A percentile compares a stretch with the other conserved stretches of the same genome.
These are phyloP conservation scores for Aspergillus fumigatus DNA, from an alignment of 2,329 filamentous ascomycete genomes.

Conservation along the genomic window DNA sequence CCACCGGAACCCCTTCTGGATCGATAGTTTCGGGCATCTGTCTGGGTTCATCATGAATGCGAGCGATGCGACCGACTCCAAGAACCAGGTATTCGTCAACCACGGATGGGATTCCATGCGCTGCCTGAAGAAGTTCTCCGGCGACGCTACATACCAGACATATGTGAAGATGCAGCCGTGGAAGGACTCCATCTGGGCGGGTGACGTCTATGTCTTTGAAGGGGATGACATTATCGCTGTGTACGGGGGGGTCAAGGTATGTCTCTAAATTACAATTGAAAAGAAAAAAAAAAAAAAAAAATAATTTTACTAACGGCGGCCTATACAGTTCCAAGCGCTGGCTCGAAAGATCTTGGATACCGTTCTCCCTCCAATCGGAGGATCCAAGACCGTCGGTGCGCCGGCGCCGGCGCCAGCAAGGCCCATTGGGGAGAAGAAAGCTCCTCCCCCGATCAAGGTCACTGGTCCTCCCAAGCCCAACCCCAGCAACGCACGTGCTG, in stretches of 20 bases:
- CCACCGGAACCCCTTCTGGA: constrained; percentile 57
- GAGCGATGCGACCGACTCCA: constrained; percentile 54
- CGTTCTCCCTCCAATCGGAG: constrained; percentile 35
- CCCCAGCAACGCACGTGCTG: neutral
- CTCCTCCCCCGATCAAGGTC: constrained; percentile 3
- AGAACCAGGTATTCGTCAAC: constrained; percentile 57
- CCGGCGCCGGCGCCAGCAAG: constrained; percentile 17
- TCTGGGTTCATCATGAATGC: constrained; percentile 59
- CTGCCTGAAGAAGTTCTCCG: constrained; percentile 49
- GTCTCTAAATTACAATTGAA: neutral
- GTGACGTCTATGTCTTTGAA: constrained; percentile 58
- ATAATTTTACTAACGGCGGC: neutral
- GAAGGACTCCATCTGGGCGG: constrained; percentile 51
- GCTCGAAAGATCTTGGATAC: constrained; percentile 39
- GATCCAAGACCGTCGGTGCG: constrained; percentile 21
- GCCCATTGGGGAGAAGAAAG: constrained; percentile 20
- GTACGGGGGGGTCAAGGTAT: constrained; percentile 43
- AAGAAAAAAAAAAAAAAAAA: neutral
- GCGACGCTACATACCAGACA: constrained; percentile 52
- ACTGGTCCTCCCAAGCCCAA: neutral
- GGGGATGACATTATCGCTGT: constrained; percentile 56
- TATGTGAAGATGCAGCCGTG: constrained; percentile 58
- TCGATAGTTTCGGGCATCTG: constrained; percentile 54
- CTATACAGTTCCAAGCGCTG: constrained; percentile 37
- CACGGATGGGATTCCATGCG: constrained; percentile 60